phyloP scores from a whole-genome alignment of 805 yeast genomes.

The Yarrowia sp. region DNA sequence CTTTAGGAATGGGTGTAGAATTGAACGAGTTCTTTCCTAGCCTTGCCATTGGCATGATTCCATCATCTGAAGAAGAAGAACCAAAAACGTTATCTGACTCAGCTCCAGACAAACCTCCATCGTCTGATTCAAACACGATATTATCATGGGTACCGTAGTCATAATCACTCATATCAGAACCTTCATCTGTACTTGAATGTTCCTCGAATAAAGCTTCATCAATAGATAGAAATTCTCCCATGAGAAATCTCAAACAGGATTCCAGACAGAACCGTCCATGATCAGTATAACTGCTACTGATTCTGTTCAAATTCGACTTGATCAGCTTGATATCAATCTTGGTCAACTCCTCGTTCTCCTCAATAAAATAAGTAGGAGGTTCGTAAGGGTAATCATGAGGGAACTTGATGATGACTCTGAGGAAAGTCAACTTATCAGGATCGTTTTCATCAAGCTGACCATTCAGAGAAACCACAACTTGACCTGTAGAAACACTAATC shows the following conservation, averaged over 20 bases:
- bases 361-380: slow-evolving; percentile 62
- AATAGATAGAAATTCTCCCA: slow-evolving; percentile 50
- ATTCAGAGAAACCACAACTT: slow-evolving; percentile 66
- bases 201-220: slow-evolving; percentile 16
- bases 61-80: slow-evolving; percentile 26
- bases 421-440: slow-evolving; percentile 52
- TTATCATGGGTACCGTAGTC: slow-evolving; percentile 35
- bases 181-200: not conserved
- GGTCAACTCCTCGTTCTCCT: slow-evolving; percentile 71
- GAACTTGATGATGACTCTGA: slow-evolving; percentile 67
- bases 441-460: slow-evolving; percentile 66
- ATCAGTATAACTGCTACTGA: slow-evolving; percentile 56
- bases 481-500: slow-evolving; percentile 85
- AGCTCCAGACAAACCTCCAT: slow-evolving; percentile 37
- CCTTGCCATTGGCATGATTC: slow-evolving; percentile 10
- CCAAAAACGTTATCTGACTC: slow-evolving; percentile 30
- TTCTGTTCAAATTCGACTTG: slow-evolving; percentile 50
- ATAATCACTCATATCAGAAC: slow-evolving; percentile 43
- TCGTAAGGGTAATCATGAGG: slow-evolving; percentile 71
- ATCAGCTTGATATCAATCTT: slow-evolving; percentile 52
- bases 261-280: slow-evolving; percentile 72
- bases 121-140: slow-evolving; percentile 36
- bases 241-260: slow-evolving; percentile 66
- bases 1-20: slow-evolving; percentile 87
- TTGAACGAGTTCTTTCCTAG: slow-evolving; percentile 46